phyloP scores from a whole-genome alignment of 2,329 filamentous ascomycete species.

The Penicillium sp. region DNA sequence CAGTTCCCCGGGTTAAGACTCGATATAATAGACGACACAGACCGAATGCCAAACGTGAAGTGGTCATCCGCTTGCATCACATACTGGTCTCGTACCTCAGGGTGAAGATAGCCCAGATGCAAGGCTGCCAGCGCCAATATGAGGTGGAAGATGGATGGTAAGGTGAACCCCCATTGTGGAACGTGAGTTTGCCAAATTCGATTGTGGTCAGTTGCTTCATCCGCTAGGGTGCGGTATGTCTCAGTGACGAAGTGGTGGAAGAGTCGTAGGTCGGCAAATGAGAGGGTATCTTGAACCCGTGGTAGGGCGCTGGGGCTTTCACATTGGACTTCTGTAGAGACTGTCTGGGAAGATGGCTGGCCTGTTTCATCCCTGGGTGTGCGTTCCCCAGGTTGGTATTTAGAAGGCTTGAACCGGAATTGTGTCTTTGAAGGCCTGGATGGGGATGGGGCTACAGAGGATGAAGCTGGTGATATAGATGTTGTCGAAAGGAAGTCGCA shows the following conservation, averaged over 20 bases:
- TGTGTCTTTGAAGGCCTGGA: neutral
- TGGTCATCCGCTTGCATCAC: constrained; percentile 30
- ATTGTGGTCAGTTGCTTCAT: constrained; percentile 20
- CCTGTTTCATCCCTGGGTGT: constrained; percentile 7
- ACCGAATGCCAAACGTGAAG: constrained; percentile 35
- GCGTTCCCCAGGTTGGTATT: constrained; percentile 12
- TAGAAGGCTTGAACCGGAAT: constrained; percentile 22
- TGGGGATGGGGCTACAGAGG: constrained; percentile 1
- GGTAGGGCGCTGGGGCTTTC: neutral
- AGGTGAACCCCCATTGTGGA: constrained; percentile 30
- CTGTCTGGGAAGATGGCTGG: constrained; percentile 1
- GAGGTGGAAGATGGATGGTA: constrained; percentile 34
- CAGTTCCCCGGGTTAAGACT: constrained; percentile 28
- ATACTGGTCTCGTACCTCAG: constrained; percentile 19
- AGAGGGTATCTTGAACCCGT: constrained; percentile 17
- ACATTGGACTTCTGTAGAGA: neutral
- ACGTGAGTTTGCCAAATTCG: constrained; percentile 31
- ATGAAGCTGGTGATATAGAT: constrained; percentile 6
- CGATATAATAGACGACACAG: constrained; percentile 29
- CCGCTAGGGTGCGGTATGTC: constrained; percentile 25
- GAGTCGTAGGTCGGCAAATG: constrained; percentile 30
- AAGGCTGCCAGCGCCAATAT: constrained; percentile 32
- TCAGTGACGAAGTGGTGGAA: constrained; percentile 33
- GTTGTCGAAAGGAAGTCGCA: constrained; percentile 23
- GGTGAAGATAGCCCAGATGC: constrained; percentile 25